These are phyloP conservation scores for Pharus latifolius DNA, from an alignment of 176 grass and related monocot species.

Conservation along the genomic window DNA sequence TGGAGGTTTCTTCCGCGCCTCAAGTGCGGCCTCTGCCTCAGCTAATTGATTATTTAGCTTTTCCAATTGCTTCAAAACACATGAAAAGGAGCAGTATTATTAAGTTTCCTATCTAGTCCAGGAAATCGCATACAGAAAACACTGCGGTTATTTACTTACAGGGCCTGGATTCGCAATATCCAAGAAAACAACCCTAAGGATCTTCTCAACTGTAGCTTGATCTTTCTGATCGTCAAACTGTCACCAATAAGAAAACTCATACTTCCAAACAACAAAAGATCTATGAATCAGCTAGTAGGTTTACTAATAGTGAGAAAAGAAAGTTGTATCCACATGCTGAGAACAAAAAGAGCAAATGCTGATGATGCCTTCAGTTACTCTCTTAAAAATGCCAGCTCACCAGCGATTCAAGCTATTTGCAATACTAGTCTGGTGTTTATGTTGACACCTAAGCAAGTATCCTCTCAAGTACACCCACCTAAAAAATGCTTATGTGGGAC, in stretches of 20 bases:
- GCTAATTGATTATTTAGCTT: conserved; percentile 74
- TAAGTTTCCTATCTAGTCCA: neutral
- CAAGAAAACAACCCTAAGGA: conserved; percentile 88
- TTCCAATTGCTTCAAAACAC: conserved; percentile 75
- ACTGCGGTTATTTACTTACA: conserved; percentile 33
- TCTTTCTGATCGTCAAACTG: conserved; percentile 98
- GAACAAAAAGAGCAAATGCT: neutral
- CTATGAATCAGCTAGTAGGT: neutral
- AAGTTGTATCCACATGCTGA: neutral
- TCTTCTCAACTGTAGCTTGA: conserved; percentile 75
- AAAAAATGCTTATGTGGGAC: too few relatives aligned
- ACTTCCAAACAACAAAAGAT: neutral
- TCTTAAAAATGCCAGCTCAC: too few relatives aligned
- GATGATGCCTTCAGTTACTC: too few relatives aligned
- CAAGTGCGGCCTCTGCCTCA: conserved; percentile 82
- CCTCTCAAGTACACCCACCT: too few relatives aligned
- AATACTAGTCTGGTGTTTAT: too few relatives aligned
- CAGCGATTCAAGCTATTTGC: too few relatives aligned
- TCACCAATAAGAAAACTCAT: conserved; percentile 13
- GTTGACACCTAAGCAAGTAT: too few relatives aligned
- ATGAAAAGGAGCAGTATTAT: neutral
- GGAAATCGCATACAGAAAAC: neutral
- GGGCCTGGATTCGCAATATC: conserved; percentile 43
- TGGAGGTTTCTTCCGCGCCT: conserved; percentile 70
- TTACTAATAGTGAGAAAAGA: neutral